phyloP scores from a whole-genome alignment of 2,329 filamentous ascomycete genomes.

The Fusarium sacchari region DNA sequence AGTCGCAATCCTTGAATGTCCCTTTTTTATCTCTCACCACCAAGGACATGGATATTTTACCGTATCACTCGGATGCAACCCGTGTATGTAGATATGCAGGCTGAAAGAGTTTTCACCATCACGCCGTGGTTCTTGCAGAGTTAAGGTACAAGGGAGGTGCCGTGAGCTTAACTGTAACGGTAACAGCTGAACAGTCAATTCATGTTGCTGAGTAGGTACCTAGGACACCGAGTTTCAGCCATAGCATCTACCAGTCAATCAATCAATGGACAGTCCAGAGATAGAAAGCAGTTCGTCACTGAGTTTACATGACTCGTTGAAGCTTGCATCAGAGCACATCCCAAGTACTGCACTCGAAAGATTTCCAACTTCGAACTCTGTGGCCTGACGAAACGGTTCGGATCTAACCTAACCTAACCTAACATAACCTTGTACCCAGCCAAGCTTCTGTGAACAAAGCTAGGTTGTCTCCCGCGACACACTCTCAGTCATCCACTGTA shows the following conservation, averaged over 20 bases:
- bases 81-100: background rate
- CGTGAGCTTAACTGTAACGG: background rate
- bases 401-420: slow-evolving; percentile 13
- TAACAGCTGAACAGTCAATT: background rate
- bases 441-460: slow-evolving; percentile 22
- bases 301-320: background rate
- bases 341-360: background rate
- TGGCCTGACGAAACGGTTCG: slow-evolving; percentile 4
- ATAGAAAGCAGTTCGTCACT: background rate
- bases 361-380: background rate
- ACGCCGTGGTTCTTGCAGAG: background rate
- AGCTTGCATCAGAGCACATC: background rate
- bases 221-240: background rate
- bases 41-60: slow-evolving; percentile 10
- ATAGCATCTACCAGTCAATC: background rate
- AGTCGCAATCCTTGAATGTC: slow-evolving; percentile 23
- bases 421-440: background rate
- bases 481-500: slow-evolving; percentile 1
- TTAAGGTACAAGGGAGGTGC: background rate
- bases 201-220: background rate
- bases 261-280: background rate
- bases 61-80: background rate
- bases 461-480: slow-evolving; percentile 15
- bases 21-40: slow-evolving; percentile 23
- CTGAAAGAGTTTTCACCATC: slow-evolving; percentile 1